Conservation (phyloP, 192 early-diverging fungal species). For the Coemansia guatemalensis region DNA sequence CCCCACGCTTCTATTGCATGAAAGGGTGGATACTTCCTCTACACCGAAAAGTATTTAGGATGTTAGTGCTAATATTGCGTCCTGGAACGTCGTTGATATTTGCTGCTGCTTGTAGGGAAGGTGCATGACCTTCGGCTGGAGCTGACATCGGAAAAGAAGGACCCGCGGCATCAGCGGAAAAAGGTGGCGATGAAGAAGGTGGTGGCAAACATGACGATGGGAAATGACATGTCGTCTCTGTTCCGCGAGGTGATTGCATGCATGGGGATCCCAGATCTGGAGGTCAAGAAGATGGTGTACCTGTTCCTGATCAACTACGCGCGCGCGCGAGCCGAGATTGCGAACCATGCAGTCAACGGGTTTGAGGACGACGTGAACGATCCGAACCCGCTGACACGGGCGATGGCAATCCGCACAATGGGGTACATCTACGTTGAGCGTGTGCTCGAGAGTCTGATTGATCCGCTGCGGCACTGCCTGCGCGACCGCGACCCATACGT, state of each 20-base stretch:
- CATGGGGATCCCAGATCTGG: conserved; percentile 91
- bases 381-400: conserved; percentile 90
- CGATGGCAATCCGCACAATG: conserved; percentile 97
- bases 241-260: conserved; percentile 90
- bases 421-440: conserved; percentile 94
- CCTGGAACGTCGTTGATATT: neutral
- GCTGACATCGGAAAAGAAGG: conserved; percentile 83
- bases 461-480: conserved; percentile 88
- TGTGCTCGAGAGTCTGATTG: conserved; percentile 90
- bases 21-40: neutral
- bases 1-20: neutral
- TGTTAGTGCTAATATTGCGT: conserved; percentile 5
- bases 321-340: conserved; percentile 93
- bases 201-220: conserved; percentile 99
- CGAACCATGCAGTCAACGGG: conserved; percentile 94
- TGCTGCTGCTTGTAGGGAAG: conserved; percentile 63
- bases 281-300: conserved; percentile 98
- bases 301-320: conserved; percentile 99
- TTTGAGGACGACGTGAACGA: conserved; percentile 98
- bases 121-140: conserved; percentile 86
- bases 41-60: neutral
- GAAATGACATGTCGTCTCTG: conserved; percentile 96
- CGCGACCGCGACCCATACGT: conserved; percentile 96
- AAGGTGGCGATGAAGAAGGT: conserved; percentile 90
- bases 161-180: conserved; percentile 76